Base-by-base conservation (phyloP, 495 filamentous ascomycete genomes). In the Talaromyces ruber region DNA sequence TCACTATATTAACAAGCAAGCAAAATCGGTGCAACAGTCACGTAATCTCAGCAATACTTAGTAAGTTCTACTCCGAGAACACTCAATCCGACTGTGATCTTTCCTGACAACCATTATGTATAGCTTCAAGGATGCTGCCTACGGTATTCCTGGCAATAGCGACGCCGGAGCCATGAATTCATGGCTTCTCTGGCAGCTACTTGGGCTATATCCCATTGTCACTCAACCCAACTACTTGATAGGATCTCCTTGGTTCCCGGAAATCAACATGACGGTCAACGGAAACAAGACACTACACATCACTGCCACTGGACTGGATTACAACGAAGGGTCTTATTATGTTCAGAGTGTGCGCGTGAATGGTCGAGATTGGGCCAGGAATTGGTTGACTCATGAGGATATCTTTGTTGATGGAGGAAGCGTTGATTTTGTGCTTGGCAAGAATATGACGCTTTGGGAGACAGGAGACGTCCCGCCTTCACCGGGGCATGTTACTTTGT, bases 141-240 rank as follows among this genome's bases (percentile, higher is more conserved):
- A 71, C 30, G 86, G 87, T 0, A 71, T 89, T 1, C 87, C 86
- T 1, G 86, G 87, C 0, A 89, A 89, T 69, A 84, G 79, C 53
- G 86, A 89, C 64, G 86, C 86, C 1, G 86, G 85, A 18, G 86
- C 87, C 8, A 88, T 89, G 84, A 84, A 89, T 68, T 81, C 78
- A 14, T 89, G 84, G 82, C 73, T 88, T 14, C 66, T 89, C 24
- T 89, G 85, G 86, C 84, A 84, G 59, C 86, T 88, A 76, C 74
- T 89, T n/a, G 86, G 86, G 0, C 79, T 89, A 16, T 89, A 87
- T 66, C 87, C 86, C 0, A 74, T 89, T 22, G 84, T 81, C 6
- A 84, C 82, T 1, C 84, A 87, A 67, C 83, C 85, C 0, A 84
- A 82, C 3, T 89, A 89, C 66, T 77, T 89, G 22, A 70, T 89